Conservation (phyloP, 2,329 filamentous ascomycete species). For the Epichloe scottii region DNA sequence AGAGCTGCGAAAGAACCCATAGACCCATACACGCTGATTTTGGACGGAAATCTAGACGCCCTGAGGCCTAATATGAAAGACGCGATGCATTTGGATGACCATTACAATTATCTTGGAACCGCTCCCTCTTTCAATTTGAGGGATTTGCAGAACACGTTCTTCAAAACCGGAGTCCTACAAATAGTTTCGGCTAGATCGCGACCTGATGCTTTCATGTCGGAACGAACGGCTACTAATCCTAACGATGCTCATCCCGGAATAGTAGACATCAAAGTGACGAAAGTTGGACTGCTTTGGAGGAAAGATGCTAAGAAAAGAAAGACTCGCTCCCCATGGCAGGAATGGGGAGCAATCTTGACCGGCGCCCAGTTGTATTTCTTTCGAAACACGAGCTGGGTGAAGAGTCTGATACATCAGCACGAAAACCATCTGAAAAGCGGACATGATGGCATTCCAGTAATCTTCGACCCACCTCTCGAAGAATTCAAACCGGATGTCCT, state of each 20-base stretch:
- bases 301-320: conserved; percentile 93
- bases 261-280: conserved; percentile 94
- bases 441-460: conserved; percentile 61
- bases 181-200: conserved; percentile 89
- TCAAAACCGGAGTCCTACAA: conserved; percentile 81
- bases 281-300: conserved; percentile 87
- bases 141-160: conserved; percentile 77
- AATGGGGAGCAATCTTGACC: conserved; percentile 94
- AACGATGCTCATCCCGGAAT: conserved; percentile 81
- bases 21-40: conserved; percentile 87
- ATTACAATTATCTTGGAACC: conserved; percentile 77
- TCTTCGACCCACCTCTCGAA: conserved; percentile 80
- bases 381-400: conserved; percentile 85
- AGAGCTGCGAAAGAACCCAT: conserved; percentile 69
- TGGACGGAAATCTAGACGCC: conserved; percentile 76
- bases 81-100: conserved; percentile 84
- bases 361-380: conserved; percentile 98
- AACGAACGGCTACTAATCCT: conserved; percentile 73
- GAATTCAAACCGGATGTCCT: conserved; percentile 90
- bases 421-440: conserved; percentile 70
- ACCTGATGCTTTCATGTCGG: conserved; percentile 88
- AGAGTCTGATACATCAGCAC: conserved; percentile 78
- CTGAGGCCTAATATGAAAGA: conserved; percentile 79
- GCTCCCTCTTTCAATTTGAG: conserved; percentile 64
- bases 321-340: conserved; percentile 90